A percentile compares a stretch with the other conserved stretches of the same genome.
These are phyloP conservation scores for Penicillium samsonianum DNA, from an alignment of 495 filamentous ascomycete genomes.

Conservation along the genomic window DNA sequence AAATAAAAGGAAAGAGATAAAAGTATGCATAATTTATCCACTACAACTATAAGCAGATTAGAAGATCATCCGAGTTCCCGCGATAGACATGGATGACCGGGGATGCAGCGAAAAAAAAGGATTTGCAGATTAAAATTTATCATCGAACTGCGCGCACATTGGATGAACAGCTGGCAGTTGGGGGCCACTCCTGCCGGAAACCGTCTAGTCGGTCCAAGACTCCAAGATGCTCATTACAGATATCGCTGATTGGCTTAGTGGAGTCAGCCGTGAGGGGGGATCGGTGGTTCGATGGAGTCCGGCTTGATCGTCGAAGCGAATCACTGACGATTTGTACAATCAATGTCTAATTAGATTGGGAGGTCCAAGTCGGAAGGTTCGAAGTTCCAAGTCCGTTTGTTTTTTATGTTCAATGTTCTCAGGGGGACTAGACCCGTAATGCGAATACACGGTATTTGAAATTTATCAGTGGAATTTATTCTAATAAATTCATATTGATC, in stretches of 20 bases:
- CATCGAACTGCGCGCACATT: neutral
- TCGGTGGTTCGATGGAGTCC: slow-evolving; percentile 6
- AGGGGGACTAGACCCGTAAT: slow-evolving; percentile 1
- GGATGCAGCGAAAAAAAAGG: neutral
- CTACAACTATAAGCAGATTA: neutral
- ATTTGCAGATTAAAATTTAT: neutral
- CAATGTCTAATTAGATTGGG: neutral
- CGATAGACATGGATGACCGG: neutral
- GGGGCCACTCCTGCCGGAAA: slow-evolving; percentile 8
- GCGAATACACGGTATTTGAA: slow-evolving; percentile 2
- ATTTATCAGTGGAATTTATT: neutral
- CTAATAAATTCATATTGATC: neutral
- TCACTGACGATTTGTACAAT: slow-evolving; percentile 2
- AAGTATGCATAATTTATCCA: neutral
- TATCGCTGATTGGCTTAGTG: slow-evolving; percentile 2
- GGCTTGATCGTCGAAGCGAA: neutral
- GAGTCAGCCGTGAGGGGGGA: slow-evolving; percentile 2
- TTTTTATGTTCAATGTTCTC: neutral
- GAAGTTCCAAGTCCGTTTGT: neutral
- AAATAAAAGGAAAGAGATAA: neutral
- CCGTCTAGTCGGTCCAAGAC: slow-evolving; percentile 1
- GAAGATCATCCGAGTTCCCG: neutral
- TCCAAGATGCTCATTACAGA: neutral
- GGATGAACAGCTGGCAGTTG: neutral
- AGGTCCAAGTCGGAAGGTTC: neutral